These are phyloP conservation scores for Candida gorgasii DNA, from an alignment of 805 yeast genomes.

Conservation along the genomic window DNA sequence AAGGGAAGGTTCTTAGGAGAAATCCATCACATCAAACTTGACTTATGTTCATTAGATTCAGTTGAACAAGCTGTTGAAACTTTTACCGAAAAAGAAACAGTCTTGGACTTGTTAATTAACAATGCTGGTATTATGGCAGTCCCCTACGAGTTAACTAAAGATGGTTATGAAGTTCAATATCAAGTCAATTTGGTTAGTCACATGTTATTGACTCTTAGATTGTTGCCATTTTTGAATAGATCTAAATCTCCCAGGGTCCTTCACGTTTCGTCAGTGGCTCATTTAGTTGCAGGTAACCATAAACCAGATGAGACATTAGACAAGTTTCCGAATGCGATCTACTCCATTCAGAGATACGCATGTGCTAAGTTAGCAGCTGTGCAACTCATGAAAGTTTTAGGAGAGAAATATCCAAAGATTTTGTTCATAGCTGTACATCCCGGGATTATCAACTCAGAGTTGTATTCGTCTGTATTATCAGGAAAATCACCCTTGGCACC, in stretches of 20 bases:
- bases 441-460: conserved; percentile 36
- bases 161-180: conserved; percentile 41
- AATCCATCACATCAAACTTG: conserved; percentile 53
- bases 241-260: conserved; percentile 30
- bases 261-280: conserved; percentile 35
- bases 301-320: conserved; percentile 26
- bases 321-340: conserved; percentile 24
- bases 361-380: conserved; percentile 34
- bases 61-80: conserved; percentile 28
- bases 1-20: conserved; percentile 45
- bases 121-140: conserved; percentile 46
- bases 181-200: conserved; percentile 41
- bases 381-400: conserved; percentile 30
- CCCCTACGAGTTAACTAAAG: conserved; percentile 36
- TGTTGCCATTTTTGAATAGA: conserved; percentile 28
- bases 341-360: conserved; percentile 37
- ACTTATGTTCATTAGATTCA: conserved; percentile 43
- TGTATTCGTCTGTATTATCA: conserved; percentile 23
- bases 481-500: conserved; percentile 2
- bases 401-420: conserved; percentile 29
- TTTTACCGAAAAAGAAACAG: conserved; percentile 25
- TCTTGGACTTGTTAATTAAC: conserved; percentile 35
- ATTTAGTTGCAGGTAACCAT: conserved; percentile 21
- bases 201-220: conserved; percentile 30
- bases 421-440: conserved; percentile 40